phyloP scores from a whole-genome alignment of 1,139 yeast genomes.

The Debaryomyces coudertii region DNA sequence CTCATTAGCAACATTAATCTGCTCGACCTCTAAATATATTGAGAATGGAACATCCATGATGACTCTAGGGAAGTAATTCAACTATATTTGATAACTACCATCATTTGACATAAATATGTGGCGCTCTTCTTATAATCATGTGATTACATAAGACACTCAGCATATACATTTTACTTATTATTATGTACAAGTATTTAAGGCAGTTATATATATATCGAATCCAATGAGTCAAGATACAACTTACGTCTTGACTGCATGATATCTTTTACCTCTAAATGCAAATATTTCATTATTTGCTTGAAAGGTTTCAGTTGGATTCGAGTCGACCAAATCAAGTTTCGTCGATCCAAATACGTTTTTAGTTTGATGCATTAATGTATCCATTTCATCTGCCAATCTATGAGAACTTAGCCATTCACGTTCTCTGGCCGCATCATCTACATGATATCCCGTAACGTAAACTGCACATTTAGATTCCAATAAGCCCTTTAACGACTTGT shows the following conservation, averaged over 20 bases:
- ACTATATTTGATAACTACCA: not conserved
- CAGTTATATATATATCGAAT: constrained; percentile 18
- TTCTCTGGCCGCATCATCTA: constrained; percentile 70
- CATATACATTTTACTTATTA: constrained; percentile 4
- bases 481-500: constrained; percentile 78
- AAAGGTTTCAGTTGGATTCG: constrained; percentile 89
- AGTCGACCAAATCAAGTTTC: constrained; percentile 91
- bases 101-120: constrained; percentile 10
- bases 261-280: constrained; percentile 95
- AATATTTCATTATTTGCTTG: constrained; percentile 87
- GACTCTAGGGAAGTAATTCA: not conserved
- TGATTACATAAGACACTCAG: constrained; percentile 1
- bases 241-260: constrained; percentile 68
- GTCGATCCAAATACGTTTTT: constrained; percentile 80
- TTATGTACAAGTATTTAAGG: constrained; percentile 12
- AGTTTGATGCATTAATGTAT: constrained; percentile 74
- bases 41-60: constrained; percentile 30
- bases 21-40: constrained; percentile 21
- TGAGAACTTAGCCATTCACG: constrained; percentile 72
- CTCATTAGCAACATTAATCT: constrained; percentile 14
- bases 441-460: constrained; percentile 87
- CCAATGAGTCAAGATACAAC: not conserved
- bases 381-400: constrained; percentile 66
- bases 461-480: constrained; percentile 92
- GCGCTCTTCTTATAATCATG: not conserved